Percentiles rank a stretch among this genome's conserved stretches.
These are phyloP conservation scores for Agrocybe praecox DNA, from an alignment of 768 basidiomycete species.

Conservation along the genomic window DNA sequence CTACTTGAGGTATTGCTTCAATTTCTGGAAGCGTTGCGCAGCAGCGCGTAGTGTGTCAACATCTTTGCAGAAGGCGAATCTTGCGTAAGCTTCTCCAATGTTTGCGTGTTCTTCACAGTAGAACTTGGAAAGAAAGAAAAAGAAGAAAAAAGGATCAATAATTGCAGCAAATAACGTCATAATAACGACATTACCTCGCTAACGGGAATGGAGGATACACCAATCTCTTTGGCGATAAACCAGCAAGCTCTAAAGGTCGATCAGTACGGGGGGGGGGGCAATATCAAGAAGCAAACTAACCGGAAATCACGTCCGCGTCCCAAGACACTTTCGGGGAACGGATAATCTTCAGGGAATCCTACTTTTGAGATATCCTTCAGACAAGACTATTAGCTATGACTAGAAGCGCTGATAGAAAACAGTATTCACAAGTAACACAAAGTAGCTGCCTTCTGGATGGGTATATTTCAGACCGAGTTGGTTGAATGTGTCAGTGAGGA, in stretches of 20 bases:
- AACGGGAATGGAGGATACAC: constrained; percentile 92
- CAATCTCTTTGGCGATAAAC: constrained; percentile 91
- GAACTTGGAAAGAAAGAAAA: too few species aligned
- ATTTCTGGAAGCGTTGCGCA: constrained; percentile 74
- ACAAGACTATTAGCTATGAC: background rate
- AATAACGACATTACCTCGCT: constrained; percentile 74
- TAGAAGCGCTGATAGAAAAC: background rate
- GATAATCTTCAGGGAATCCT: constrained; percentile 82
- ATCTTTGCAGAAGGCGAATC: constrained; percentile 98
- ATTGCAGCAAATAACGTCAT: background rate
- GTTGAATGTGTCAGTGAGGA: constrained; percentile 84
- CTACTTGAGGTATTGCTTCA: constrained; percentile 64
- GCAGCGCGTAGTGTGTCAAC: constrained; percentile 79
- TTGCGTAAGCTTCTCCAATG: constrained; percentile 85
- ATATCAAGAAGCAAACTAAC: constrained; percentile 33
- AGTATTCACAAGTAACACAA: constrained; percentile 75
- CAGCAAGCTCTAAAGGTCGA: constrained; percentile 71
- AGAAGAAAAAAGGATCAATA: constrained; percentile 10
- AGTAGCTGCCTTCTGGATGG: constrained; percentile 89
- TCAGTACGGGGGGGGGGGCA: background rate
- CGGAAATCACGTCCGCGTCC: constrained; percentile 89
- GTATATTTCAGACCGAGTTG: constrained; percentile 83
- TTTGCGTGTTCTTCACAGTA: constrained; percentile 85
- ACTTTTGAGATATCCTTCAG: constrained; percentile 71
- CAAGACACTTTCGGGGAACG: constrained; percentile 72